A percentile compares a stretch with the other conserved stretches of the same genome.
These are phyloP conservation scores for Penicillium sp. DNA, from an alignment of 2,329 filamentous ascomycete species.

Conservation along the genomic window DNA sequence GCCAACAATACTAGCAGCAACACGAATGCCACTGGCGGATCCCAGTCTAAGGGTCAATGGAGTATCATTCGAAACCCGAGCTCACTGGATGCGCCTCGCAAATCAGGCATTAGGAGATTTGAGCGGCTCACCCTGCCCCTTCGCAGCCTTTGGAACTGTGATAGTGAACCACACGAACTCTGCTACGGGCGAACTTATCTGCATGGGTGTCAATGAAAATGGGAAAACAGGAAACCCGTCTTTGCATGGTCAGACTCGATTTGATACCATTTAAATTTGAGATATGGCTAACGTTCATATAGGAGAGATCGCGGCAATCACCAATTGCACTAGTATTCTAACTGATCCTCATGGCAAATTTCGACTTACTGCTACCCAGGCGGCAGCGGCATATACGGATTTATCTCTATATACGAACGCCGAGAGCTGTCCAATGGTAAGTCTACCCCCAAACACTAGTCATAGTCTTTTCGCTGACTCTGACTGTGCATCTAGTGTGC, in stretches of 20 bases:
- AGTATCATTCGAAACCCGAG: slow-evolving; percentile 43
- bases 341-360: slow-evolving; percentile 49
- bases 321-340: slow-evolving; percentile 53
- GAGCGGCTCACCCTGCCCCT: slow-evolving; percentile 50
- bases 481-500: slow-evolving; percentile 44
- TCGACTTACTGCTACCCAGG: slow-evolving; percentile 42
- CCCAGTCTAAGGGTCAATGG: slow-evolving; percentile 25
- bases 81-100: slow-evolving; percentile 55
- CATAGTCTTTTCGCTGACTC: neutral
- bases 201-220: slow-evolving; percentile 52
- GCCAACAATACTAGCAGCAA: neutral
- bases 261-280: neutral
- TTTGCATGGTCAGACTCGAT: slow-evolving; percentile 46
- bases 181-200: slow-evolving; percentile 40
- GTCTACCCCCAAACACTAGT: neutral
- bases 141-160: slow-evolving; percentile 54
- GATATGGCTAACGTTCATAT: neutral
- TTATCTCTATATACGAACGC: slow-evolving; percentile 59
- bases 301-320: slow-evolving; percentile 57
- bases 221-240: slow-evolving; percentile 51
- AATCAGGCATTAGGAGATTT: slow-evolving; percentile 47
- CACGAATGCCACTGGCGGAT: neutral
- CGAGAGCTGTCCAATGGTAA: slow-evolving; percentile 56
- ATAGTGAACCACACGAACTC: slow-evolving; percentile 56
- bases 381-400: slow-evolving; percentile 47